Base-by-base conservation (phyloP, 2,329 filamentous ascomycete genomes). In the Plectosphaerella sp. region DNA sequence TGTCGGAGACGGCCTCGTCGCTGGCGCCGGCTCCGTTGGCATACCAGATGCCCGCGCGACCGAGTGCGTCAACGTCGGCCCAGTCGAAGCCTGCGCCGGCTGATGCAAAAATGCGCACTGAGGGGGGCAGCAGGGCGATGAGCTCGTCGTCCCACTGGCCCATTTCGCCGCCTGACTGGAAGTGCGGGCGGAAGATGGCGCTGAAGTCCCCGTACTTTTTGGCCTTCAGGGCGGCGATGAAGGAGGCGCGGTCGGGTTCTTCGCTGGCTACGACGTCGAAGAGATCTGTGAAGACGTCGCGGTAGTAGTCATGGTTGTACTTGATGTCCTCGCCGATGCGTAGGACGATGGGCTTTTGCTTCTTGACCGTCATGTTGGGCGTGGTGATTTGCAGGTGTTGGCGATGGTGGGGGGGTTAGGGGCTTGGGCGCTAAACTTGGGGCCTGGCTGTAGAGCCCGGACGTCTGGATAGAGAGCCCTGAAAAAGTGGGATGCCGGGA, bases 61-160 rank as follows among this genome's bases (percentile, higher is more conserved):
- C 59, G 4, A 83, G 67, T 0, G 67, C 64, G 37, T 75, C 68
- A 0, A 76, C 78, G 59, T 86, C 79, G 1, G 80, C 81, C 82
- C 81, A 86, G 64, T 86, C 80, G 60, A 82, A 86, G 10, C 83
- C 72, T 2, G 83, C 82, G 6, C 83, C 82, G 3, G 82, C 82
- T 12, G 75, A 80, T 28, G 82, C 79, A 61, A 82, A 85, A 35
- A 86, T 79, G 47, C 73, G 73, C 52, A 81, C 77, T 14, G 74
- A 77, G 0, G 62, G 15, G 0, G 83, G 83, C 0, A 86, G 65
- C 4, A 80, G 65, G 0, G 61, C 57, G 43, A 85, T 82, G 3
- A 85, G 65, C 58, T 83, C 79, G 35, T 70, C 61, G 57, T 86
- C 76, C 80, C 81, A 85, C 14, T 73, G 75, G 28, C 78, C 78